Conservation (phyloP, 78 protist genomes). For the Bigelowiella natans region DNA sequence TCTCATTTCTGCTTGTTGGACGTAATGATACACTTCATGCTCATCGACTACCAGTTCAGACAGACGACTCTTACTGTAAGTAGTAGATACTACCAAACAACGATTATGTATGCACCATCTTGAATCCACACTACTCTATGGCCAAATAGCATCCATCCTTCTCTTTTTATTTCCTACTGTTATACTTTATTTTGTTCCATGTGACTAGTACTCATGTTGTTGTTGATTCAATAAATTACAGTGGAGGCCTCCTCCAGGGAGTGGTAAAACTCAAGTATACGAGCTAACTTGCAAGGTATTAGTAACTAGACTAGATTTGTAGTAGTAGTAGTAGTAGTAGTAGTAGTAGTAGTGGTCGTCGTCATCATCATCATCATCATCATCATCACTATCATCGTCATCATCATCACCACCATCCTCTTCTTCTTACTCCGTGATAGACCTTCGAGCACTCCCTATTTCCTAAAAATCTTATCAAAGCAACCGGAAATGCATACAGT, state of each 20-base stretch:
- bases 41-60: neutral
- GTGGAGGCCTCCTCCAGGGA: neutral
- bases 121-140: no score
- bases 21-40: neutral
- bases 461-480: neutral
- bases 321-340: no score
- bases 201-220: no score
- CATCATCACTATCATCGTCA: neutral
- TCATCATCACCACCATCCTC: neutral
- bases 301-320: neutral
- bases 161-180: no score
- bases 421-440: no score
- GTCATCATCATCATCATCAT: no score
- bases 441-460: neutral
- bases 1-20: neutral
- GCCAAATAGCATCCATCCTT: no score
- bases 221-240: no score
- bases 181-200: neutral
- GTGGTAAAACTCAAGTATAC: neutral
- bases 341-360: no score
- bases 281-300: neutral
- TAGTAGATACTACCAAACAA: neutral
- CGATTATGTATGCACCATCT: no score
- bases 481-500: neutral
- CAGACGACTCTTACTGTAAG: neutral